phyloP scores from a whole-genome alignment of 1,284 basidiomycete species.

The Dichomitus squalens region DNA sequence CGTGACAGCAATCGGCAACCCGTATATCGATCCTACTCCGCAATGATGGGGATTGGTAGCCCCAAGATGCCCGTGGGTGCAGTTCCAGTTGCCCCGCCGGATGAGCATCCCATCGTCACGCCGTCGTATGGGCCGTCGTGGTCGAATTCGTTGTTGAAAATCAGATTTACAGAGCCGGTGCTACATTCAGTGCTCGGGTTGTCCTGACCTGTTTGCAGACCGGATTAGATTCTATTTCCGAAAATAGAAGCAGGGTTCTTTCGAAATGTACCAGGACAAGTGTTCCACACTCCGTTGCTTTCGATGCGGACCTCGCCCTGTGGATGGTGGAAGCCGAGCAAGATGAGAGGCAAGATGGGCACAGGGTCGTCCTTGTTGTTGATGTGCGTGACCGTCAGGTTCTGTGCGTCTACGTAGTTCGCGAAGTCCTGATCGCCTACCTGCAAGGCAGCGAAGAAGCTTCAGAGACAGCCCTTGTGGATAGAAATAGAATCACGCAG shows the following conservation, averaged over 20 bases:
- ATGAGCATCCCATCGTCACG: constrained; percentile 50
- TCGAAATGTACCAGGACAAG: constrained; percentile 44
- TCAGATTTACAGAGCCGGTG: constrained; percentile 56
- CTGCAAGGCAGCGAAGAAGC: not conserved
- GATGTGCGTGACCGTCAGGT: constrained; percentile 27
- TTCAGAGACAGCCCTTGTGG: not conserved
- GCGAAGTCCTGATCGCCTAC: constrained; percentile 63
- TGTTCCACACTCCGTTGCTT: constrained; percentile 46
- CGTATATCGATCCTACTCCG: not conserved
- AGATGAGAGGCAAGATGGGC: constrained; percentile 42
- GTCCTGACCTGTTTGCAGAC: constrained; percentile 46
- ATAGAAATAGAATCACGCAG: not conserved
- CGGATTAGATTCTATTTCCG: not conserved
- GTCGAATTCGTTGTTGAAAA: constrained; percentile 42
- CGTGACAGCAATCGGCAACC: not conserved
- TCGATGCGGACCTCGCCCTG: constrained; percentile 61
- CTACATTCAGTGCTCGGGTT: constrained; percentile 54
- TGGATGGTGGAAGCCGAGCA: constrained; percentile 55
- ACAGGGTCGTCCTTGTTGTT: constrained; percentile 31
- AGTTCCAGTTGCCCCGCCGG: not conserved
- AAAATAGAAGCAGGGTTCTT: not conserved
- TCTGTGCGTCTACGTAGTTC: constrained; percentile 51
- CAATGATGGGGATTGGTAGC: not conserved
- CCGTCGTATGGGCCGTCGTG: constrained; percentile 64
- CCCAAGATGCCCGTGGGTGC: not conserved